Base-by-base conservation (phyloP, 1,284 basidiomycete genomes). In the Cryptococcus maquisensis region DNA sequence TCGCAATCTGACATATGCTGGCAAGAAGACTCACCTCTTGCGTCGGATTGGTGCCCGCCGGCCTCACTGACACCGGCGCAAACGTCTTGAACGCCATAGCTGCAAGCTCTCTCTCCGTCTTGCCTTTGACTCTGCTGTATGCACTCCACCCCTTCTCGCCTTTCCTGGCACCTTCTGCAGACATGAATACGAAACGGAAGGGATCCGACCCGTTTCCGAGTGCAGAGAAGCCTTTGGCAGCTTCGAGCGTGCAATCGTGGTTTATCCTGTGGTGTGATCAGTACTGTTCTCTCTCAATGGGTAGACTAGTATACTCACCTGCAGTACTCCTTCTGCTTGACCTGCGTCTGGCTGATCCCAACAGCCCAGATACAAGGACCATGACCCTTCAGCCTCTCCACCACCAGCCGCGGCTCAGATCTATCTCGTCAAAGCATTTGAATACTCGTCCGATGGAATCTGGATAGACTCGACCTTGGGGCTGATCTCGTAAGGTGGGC, bases 181-280 rank as follows among this genome's bases (percentile, higher is more conserved):
- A 62, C 18, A 69, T 57, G 54, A 54, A 67, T 38, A 69, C 55
- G 59, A 68, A 69, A 26, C 54, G 51, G 62, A 69, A 66, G 12
- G 66, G 67, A 18, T 47, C 35, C 7, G 28, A 28, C 1, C 43
- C 16, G 1, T 59, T 62, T 26, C 63, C 66, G 26, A 69, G 57
- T 4, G 52, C 20, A 24, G 46, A 24, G 41, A 67, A 63, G 7
- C 62, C 63, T 13, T 44, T 44, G 15, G 59, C 63, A 8, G 59
- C 55, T 16, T 44, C 51, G 4, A 64, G 20, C 26, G 63, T 43
- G 52, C 66, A 69, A 46, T 66, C 63, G 50, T 66, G 57, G 10
- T 66, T 69, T 55, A 69, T 68, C 18, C 64, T 67, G 26, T n/a
- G 16, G 20, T 18, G 47, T 4, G 8, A 3, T 15, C 23, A 12